Percentiles rank a stretch among this genome's conserved stretches.
Evolutionary conservation across 495 filamentous ascomycete genomes (phyloP).

Genomic region (Penicillium pulvis): DNA sequence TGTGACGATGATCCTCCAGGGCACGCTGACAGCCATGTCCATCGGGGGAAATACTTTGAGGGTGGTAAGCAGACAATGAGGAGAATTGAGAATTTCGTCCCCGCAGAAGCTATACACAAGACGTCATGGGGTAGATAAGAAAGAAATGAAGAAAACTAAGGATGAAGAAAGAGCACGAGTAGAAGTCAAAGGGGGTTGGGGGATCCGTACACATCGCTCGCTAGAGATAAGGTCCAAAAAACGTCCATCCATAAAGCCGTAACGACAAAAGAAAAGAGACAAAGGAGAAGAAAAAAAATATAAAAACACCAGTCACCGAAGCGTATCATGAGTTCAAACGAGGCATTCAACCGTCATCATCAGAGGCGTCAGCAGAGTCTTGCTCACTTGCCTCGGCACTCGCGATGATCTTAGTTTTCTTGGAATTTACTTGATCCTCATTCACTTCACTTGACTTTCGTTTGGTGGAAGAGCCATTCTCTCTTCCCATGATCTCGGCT

Average conservation of each 20-base stretch:
- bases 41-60: constrained; percentile 3
- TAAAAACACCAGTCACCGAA: constrained; percentile 8
- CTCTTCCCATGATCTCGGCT: constrained; percentile 36
- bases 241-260: constrained; percentile 42
- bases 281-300: constrained; percentile 18
- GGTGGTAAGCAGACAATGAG: constrained; percentile 8
- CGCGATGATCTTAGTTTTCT: constrained; percentile 51
- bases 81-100: constrained; percentile 31
- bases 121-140: constrained; percentile 25
- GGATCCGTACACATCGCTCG: constrained; percentile 45
- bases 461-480: constrained; percentile 46
- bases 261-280: constrained; percentile 30
- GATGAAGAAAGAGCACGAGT: constrained; percentile 22
- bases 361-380: constrained; percentile 49
- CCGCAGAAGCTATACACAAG: constrained; percentile 43
- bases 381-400: constrained; percentile 53
- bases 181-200: constrained; percentile 10
- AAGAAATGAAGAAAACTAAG: constrained; percentile 21
- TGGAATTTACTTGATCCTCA: constrained; percentile 44
- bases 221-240: constrained; percentile 34
- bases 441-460: constrained; percentile 53
- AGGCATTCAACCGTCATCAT: constrained; percentile 49
- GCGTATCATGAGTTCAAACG: constrained; percentile 4
- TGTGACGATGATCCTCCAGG: constrained; percentile 4
- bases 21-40: not conserved